A percentile compares a stretch with the other conserved stretches of the same genome.
These are phyloP conservation scores for Aspergillus sojae DNA, from an alignment of 2,329 filamentous ascomycete genomes.

Conservation along the genomic window DNA sequence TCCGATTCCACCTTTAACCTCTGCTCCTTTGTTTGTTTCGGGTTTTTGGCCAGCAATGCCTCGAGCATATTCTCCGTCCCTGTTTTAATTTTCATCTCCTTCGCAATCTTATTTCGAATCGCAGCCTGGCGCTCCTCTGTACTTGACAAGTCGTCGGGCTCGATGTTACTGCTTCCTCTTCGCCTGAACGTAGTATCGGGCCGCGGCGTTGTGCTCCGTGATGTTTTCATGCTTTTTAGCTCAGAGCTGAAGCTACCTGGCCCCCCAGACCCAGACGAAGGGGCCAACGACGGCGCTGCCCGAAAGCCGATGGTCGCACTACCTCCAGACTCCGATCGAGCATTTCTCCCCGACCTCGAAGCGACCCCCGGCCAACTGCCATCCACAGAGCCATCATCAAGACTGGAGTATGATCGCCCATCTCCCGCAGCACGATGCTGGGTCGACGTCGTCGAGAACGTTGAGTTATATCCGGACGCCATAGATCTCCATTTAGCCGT, in stretches of 20 bases:
- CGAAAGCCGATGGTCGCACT: constrained; percentile 68
- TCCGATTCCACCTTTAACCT: constrained; percentile 80
- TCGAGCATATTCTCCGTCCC: constrained; percentile 98
- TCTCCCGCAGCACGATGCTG: constrained; percentile 44
- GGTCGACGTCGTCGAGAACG: constrained; percentile 45
- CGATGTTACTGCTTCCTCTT: constrained; percentile 49
- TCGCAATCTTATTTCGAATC: constrained; percentile 83
- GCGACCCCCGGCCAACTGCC: constrained; percentile 42
- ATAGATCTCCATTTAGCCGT: constrained; percentile 49
- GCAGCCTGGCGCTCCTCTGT: constrained; percentile 74
- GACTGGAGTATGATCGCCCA: constrained; percentile 41
- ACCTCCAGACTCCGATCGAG: constrained; percentile 59
- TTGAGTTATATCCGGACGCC: constrained; percentile 48
- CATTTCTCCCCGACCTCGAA: constrained; percentile 37
- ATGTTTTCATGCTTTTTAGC: constrained; percentile 68
- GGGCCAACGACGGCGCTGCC: constrained; percentile 64
- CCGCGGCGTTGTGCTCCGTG: constrained; percentile 62
- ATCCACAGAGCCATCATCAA: constrained; percentile 41
- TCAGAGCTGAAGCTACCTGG: constrained; percentile 89
- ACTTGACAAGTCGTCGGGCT: constrained; percentile 63
- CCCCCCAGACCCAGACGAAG: constrained; percentile 67
- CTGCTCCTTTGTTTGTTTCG: constrained; percentile 91
- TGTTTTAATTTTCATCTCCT: constrained; percentile 96
- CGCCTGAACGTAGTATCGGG: constrained; percentile 59
- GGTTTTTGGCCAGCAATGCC: constrained; percentile 89